These are phyloP conservation scores for Alliaria petiolata DNA, from an alignment of 345 rosid species.

Conservation along the genomic window DNA sequence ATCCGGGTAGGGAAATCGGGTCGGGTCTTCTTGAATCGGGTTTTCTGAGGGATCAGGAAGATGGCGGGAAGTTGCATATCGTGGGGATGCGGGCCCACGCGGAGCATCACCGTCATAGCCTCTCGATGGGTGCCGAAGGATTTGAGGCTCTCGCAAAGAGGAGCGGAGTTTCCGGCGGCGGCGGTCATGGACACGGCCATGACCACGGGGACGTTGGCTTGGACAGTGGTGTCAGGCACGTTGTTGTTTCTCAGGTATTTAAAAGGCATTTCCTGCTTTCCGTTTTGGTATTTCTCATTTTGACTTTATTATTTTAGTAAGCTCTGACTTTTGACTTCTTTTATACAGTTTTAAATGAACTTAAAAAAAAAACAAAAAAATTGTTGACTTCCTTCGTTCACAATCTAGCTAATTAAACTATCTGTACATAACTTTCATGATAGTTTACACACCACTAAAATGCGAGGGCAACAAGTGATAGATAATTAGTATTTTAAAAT, in stretches of 20 bases:
- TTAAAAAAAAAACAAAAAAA: neutral
- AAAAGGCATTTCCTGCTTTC: neutral
- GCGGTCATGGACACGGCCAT: slow-evolving; percentile 27
- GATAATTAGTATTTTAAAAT: too few relatives aligned
- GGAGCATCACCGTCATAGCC: slow-evolving; percentile 76
- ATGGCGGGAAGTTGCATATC: slow-evolving; percentile 76
- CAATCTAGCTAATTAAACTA: too few relatives aligned
- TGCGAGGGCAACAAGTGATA: neutral
- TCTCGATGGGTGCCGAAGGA: slow-evolving; percentile 51
- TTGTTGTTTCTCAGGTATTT: slow-evolving; percentile 98
- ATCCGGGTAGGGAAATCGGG: slow-evolving; percentile 29
- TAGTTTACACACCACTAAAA: too few relatives aligned
- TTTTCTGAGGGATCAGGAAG: slow-evolving; percentile 47
- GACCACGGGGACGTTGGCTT: slow-evolving; percentile 39
- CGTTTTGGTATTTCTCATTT: too few relatives aligned
- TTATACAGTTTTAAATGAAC: neutral
- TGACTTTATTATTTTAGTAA: neutral
- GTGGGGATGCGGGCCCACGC: slow-evolving; percentile 93
- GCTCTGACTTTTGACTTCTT: slow-evolving; percentile 6
- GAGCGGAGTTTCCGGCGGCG: neutral
- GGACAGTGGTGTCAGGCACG: slow-evolving; percentile 65
- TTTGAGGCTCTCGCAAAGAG: slow-evolving; percentile 46
- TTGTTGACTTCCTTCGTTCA: neutral
- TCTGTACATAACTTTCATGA: too few relatives aligned
- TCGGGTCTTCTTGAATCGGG: slow-evolving; percentile 31